These are phyloP conservation scores for Canariomyces notabilis DNA, from an alignment of 2,329 filamentous ascomycete genomes.

Conservation along the genomic window DNA sequence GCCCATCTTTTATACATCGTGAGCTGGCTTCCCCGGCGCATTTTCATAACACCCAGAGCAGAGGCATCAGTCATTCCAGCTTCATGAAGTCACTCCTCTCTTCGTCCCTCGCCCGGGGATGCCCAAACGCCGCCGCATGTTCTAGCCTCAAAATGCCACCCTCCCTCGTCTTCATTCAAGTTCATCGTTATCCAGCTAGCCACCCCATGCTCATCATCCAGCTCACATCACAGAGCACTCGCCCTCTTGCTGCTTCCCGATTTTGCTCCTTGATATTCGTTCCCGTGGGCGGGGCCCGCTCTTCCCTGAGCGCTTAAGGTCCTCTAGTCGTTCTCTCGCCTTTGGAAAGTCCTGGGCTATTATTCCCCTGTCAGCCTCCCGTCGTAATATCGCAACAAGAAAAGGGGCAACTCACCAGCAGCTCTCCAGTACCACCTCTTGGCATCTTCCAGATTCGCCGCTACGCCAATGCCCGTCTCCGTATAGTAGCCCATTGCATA, in stretches of 20 bases:
- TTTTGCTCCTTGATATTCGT: conserved; percentile 73
- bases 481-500: conserved; percentile 99
- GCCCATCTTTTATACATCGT: too few species aligned
- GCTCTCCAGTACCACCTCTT: conserved; percentile 98
- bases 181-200: too few species aligned
- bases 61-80: too few species aligned
- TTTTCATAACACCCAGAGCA: too few species aligned
- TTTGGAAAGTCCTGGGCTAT: conserved; percentile 91
- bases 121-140: too few species aligned
- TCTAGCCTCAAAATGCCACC: too few species aligned
- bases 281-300: conserved; percentile 69
- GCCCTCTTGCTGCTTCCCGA: conserved; percentile 79
- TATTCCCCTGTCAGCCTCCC: conserved; percentile 14
- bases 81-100: too few species aligned
- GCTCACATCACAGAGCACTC: conserved; percentile 78
- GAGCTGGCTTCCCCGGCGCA: too few species aligned
- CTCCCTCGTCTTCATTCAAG: too few species aligned
- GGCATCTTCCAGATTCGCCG: conserved; percentile 84
- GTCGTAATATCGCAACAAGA: conserved; percentile 25
- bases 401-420: conserved; percentile 73
- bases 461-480: conserved; percentile 86
- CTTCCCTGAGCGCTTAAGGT: conserved; percentile 75
- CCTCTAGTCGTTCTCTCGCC: conserved; percentile 85
- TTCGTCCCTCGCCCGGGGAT: too few species aligned
- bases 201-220: neutral